phyloP scores from a whole-genome alignment of 768 basidiomycete genomes.

The Dioszegia hungarica region DNA sequence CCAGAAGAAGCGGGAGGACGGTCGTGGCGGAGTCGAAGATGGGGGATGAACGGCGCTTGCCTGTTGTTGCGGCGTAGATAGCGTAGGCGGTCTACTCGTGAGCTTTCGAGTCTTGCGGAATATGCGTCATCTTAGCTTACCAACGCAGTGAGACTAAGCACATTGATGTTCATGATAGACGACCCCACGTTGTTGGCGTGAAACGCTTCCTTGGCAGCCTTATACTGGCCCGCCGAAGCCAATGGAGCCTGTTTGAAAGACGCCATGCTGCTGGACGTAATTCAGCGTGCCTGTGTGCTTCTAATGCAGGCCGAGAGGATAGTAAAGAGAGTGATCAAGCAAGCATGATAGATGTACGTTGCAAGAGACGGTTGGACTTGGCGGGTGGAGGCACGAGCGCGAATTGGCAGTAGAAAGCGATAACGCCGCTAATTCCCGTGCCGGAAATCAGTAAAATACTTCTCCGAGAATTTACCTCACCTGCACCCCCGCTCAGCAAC shows the following conservation, averaged over 20 bases:
- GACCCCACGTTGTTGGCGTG: conserved; percentile 71
- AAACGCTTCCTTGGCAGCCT: conserved; percentile 73
- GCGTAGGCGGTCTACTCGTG: conserved; percentile 62
- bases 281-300: not conserved
- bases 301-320: not conserved
- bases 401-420: not conserved
- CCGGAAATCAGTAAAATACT: not conserved
- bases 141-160: conserved; percentile 61
- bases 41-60: conserved; percentile 2
- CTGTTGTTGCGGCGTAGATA: conserved; percentile 54
- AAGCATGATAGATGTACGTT: too few species aligned
- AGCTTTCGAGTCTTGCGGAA: not conserved
- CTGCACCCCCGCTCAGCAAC: not conserved
- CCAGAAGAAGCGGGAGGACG: conserved; percentile 71
- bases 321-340: not conserved
- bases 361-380: not conserved
- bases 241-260: not conserved
- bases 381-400: not conserved
- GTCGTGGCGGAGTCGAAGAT: conserved; percentile 62
- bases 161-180: conserved; percentile 63
- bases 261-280: not conserved
- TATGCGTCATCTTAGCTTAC: conserved; percentile 55
- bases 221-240: conserved; percentile 55
- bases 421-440: conserved; percentile 6
- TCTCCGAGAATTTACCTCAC: not conserved